A percentile compares a stretch with the other conserved stretches of the same genome.
Conservation (phyloP, 371 early-diverging fungal genomes). For the Rhizopus sp. region DNA sequence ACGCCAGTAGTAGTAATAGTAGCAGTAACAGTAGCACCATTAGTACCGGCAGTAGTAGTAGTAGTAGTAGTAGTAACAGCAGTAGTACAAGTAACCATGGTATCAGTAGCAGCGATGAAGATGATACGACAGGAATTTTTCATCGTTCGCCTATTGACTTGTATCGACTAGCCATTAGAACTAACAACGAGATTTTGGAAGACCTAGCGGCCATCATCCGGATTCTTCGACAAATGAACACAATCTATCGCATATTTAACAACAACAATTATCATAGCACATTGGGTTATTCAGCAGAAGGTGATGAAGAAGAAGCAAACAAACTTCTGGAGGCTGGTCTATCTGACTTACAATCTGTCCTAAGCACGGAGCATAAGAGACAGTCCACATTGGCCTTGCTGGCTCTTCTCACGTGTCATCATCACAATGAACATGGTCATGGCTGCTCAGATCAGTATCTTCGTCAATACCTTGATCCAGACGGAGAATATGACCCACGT, state of each 20-base stretch:
- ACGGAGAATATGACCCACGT: slow-evolving; percentile 23
- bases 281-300: background rate
- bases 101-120: slow-evolving; percentile 10
- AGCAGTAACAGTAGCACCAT: too few species aligned
- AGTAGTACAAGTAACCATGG: slow-evolving; percentile 1
- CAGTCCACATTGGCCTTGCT: slow-evolving; percentile 26
- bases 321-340: slow-evolving; percentile 23
- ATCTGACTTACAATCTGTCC: slow-evolving; percentile 20
- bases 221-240: slow-evolving; percentile 27
- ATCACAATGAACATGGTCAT: background rate
- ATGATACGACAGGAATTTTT: slow-evolving; percentile 10
- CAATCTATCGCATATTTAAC: slow-evolving; percentile 17
- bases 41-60: slow-evolving; percentile 1
- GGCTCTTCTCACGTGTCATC: slow-evolving; percentile 20
- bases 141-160: slow-evolving; percentile 15
- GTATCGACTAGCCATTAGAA: slow-evolving; percentile 18
- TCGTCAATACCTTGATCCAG: slow-evolving; percentile 22
- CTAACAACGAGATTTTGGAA: slow-evolving; percentile 24
- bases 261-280: background rate
- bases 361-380: slow-evolving; percentile 19
- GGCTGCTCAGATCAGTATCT: slow-evolving; percentile 18
- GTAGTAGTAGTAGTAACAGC: slow-evolving; percentile 3
- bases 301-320: slow-evolving; percentile 24
- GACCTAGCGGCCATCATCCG: slow-evolving; percentile 27
- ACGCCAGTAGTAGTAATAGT: too few species aligned